These are phyloP conservation scores for Hsuehochloa calcarea DNA, from an alignment of 176 grass and related monocot species.

Conservation along the genomic window DNA sequence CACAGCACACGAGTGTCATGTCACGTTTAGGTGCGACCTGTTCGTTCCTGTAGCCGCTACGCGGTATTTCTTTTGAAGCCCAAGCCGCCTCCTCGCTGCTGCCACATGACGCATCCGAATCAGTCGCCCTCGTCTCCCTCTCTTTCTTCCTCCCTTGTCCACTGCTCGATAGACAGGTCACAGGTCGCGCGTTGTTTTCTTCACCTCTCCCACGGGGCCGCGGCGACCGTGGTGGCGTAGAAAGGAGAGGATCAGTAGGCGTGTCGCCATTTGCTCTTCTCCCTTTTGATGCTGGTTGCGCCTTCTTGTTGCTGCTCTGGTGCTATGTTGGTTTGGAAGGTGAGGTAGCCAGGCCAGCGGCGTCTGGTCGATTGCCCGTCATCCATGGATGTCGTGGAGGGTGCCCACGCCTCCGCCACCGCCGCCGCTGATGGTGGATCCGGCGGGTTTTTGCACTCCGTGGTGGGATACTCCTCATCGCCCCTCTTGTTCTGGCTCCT, in stretches of 20 bases:
- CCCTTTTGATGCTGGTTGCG: not conserved
- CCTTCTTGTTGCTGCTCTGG: not conserved
- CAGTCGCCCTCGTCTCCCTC: constrained; percentile 11
- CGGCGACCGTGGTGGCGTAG: not conserved
- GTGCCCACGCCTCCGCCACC: not conserved
- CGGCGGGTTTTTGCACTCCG: constrained; percentile 20
- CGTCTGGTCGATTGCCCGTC: not conserved
- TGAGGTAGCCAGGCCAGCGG: not conserved
- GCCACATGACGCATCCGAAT: constrained; percentile 15
- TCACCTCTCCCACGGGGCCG: not conserved
- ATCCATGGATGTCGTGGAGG: constrained; percentile 36
- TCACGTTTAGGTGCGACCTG: constrained; percentile 11
- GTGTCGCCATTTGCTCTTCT: not conserved
- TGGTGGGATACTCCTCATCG: constrained; percentile 19
- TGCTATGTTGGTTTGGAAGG: not conserved
- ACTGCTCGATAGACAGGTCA: not conserved
- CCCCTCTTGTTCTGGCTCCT: constrained; percentile 48
- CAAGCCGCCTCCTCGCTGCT: constrained; percentile 15
- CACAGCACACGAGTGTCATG: not conserved
- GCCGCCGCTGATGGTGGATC: not conserved
- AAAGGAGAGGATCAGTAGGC: constrained; percentile 19
- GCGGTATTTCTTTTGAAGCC: constrained; percentile 18
- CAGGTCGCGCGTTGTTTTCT: constrained; percentile 47
- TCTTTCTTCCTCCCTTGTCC: not conserved
- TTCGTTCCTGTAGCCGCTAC: not conserved